Conservation (phyloP, 441 rosid species). For the Eruca vesicaria region DNA sequence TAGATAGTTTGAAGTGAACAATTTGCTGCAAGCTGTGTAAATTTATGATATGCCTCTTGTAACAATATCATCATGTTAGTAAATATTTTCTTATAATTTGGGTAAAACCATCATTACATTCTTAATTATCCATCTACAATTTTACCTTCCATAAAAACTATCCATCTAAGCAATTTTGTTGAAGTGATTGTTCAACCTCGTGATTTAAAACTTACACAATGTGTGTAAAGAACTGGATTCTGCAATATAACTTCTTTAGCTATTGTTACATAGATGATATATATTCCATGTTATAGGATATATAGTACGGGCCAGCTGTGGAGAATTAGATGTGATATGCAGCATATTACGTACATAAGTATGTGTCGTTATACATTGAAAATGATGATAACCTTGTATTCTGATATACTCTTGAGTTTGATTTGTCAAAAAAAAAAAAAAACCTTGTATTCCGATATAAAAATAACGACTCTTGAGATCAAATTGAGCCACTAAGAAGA, state of each 20-base stretch:
- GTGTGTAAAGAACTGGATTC: constrained; percentile 26
- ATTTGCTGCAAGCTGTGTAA: no score
- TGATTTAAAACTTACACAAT: background rate
- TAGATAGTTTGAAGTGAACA: no score
- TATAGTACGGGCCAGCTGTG: constrained; percentile 29
- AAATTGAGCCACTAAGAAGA: constrained; percentile 2
- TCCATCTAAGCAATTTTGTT: background rate
- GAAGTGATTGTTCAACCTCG: background rate
- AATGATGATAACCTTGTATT: constrained; percentile 26
- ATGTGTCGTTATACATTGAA: constrained; percentile 18
- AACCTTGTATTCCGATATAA: constrained; percentile 17
- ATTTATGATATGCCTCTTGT: background rate
- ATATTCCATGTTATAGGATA: constrained; percentile 21
- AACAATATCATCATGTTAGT: background rate
- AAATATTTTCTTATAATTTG: background rate
- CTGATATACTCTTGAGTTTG: no score
- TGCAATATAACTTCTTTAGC: background rate
- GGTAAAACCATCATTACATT: background rate
- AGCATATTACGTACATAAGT: constrained; percentile 14
- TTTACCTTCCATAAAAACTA: background rate
- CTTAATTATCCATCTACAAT: background rate
- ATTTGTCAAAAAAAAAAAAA: no score
- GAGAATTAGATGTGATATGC: constrained; percentile 13
- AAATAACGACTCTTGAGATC: constrained; percentile 28
- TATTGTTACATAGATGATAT: constrained; percentile 1